phyloP scores from a whole-genome alignment of 2,329 filamentous ascomycete species.

The Colletotrichum chrysophilum region DNA sequence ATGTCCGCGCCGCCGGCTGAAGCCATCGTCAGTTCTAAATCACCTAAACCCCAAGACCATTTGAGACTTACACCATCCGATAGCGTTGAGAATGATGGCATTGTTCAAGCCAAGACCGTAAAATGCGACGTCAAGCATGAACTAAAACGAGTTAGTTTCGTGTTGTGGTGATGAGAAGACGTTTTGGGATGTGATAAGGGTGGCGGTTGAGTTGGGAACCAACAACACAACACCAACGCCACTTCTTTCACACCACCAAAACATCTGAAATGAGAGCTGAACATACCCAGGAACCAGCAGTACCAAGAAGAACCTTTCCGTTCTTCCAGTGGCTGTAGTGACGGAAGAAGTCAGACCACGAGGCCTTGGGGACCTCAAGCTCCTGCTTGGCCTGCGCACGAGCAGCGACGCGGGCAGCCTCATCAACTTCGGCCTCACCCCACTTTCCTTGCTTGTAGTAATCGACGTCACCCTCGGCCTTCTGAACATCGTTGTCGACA shows the following conservation, averaged over 20 bases:
- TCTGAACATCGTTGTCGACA: conserved; percentile 74
- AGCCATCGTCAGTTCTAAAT: background rate
- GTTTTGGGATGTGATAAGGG: background rate
- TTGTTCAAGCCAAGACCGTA: conserved; percentile 80
- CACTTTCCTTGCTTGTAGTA: conserved; percentile 73
- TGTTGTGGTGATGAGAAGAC: background rate
- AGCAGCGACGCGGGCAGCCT: conserved; percentile 65
- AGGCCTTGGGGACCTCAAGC: conserved; percentile 72
- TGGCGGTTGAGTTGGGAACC: background rate
- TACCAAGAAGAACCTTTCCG: conserved; percentile 75
- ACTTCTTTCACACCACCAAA: fast-evolving
- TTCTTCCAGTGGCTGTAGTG: conserved; percentile 78
- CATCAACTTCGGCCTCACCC: conserved; percentile 66
- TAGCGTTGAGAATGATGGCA: conserved; percentile 71
- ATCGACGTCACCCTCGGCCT: conserved; percentile 74
- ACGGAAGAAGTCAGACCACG: conserved; percentile 71
- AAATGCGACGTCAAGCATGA: conserved; percentile 69
- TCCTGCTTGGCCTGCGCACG: conserved; percentile 57
- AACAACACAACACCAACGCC: background rate
- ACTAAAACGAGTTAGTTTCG: conserved; percentile 45
- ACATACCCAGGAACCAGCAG: conserved; percentile 71
- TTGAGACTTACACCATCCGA: conserved; percentile 62
- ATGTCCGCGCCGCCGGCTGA: conserved; percentile 52
- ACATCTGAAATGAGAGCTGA: background rate
- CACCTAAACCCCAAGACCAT: background rate